Conservation (phyloP, 352 stramenopile genomes). For the Phytophthora cactorum region DNA sequence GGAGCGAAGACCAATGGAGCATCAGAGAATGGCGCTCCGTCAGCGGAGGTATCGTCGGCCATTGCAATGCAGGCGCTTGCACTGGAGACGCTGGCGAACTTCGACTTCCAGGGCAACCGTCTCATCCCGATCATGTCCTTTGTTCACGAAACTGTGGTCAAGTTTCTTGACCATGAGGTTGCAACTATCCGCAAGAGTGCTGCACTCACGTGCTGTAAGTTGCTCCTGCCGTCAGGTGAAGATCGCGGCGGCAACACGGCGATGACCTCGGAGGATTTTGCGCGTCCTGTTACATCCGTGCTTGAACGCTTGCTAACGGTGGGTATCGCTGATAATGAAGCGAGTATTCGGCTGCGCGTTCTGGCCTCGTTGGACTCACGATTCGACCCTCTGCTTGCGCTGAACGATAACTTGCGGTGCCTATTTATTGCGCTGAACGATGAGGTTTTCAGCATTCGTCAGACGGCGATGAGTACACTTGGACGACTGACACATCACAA, state of each 20-base stretch:
- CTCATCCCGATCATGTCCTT: slow-evolving; percentile 90
- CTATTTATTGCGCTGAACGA: slow-evolving; percentile 90
- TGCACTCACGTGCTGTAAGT: slow-evolving; percentile 89
- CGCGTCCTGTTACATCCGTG: slow-evolving; percentile 72
- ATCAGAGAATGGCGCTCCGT: slow-evolving; percentile 49
- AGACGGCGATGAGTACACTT: slow-evolving; percentile 89
- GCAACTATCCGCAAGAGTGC: slow-evolving; percentile 85
- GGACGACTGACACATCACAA: slow-evolving; percentile 88
- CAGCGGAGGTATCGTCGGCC: slow-evolving; percentile 48
- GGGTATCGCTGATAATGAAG: slow-evolving; percentile 87
- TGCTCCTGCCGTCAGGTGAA: slow-evolving; percentile 76
- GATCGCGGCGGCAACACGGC: slow-evolving; percentile 44
- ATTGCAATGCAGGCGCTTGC: slow-evolving; percentile 86
- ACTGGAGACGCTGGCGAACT: slow-evolving; percentile 85
- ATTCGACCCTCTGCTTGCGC: slow-evolving; percentile 80
- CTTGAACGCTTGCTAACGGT: slow-evolving; percentile 84
- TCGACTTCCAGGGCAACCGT: slow-evolving; percentile 88
- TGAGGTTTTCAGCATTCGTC: slow-evolving; percentile 88
- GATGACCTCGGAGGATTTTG: slow-evolving; percentile 78
- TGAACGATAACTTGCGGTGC: slow-evolving; percentile 86
- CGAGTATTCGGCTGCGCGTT: slow-evolving; percentile 83
- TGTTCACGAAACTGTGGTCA: slow-evolving; percentile 88
- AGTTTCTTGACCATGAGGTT: slow-evolving; percentile 88
- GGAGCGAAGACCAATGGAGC: slow-evolving; percentile 47
- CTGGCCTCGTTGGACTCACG: slow-evolving; percentile 80